These are phyloP conservation scores for Fusarium pilosicola DNA, from an alignment of 2,329 filamentous ascomycete species.

Conservation along the genomic window DNA sequence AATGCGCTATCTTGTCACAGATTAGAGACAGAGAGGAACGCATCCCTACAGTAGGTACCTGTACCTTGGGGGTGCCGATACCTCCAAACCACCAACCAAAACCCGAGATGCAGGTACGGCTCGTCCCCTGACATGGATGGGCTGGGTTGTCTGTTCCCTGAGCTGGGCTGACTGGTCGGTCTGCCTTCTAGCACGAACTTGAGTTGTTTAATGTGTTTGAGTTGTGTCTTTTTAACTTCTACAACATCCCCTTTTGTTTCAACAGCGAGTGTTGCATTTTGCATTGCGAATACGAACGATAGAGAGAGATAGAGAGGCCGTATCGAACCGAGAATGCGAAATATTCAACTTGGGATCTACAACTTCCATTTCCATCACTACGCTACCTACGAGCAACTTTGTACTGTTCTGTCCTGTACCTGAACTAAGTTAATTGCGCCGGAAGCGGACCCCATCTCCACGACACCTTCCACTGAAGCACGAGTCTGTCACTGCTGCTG, in stretches of 20 bases:
- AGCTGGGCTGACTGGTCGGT: constrained; percentile 7
- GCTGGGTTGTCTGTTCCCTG: constrained; percentile 8
- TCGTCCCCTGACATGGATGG: constrained; percentile 44
- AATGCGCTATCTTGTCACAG: constrained; percentile 20
- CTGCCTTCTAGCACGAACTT: constrained; percentile 24
- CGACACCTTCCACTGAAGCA: constrained; percentile 15
- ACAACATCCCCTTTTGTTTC: constrained; percentile 4
- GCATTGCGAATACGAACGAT: constrained; percentile 6
- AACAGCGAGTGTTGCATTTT: neutral
- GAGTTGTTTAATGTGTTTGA: constrained; percentile 15
- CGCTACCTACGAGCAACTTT: neutral
- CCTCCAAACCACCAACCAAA: constrained; percentile 40
- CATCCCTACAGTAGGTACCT: neutral
- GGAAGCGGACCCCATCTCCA: constrained; percentile 38
- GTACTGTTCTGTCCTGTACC: constrained; percentile 15
- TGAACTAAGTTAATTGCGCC: constrained; percentile 24
- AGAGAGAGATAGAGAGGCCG: neutral
- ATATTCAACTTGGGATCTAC: neutral
- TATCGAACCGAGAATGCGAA: constrained; percentile 9
- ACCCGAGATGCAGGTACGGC: constrained; percentile 41
- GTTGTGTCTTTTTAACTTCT: constrained; percentile 16
- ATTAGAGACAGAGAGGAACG: constrained; percentile 27
- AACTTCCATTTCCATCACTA: neutral
- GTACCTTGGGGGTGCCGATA: constrained; percentile 5
- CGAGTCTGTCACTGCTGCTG: constrained; percentile 4